Evolutionary conservation across 2,329 filamentous ascomycete genomes (phyloP).

Genomic region (Ceratocystis eucalypticola): DNA sequence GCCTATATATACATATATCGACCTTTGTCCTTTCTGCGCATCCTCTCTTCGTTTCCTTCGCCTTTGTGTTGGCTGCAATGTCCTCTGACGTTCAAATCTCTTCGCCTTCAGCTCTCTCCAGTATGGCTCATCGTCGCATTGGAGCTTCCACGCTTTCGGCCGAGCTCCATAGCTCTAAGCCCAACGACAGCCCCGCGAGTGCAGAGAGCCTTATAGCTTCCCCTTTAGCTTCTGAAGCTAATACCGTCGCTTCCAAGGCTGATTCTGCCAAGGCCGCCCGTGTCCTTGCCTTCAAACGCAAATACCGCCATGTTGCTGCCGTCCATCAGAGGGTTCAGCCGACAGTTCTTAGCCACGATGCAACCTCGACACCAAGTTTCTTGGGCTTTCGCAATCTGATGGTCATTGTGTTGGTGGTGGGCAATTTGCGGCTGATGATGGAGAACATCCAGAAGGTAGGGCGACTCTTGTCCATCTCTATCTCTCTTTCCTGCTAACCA

Average conservation of each 20-base stretch:
- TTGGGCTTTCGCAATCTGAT: slow-evolving; percentile 91
- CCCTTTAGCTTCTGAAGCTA: neutral
- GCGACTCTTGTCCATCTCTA: slow-evolving; percentile 5
- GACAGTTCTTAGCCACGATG: slow-evolving; percentile 79
- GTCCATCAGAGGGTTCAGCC: slow-evolving; percentile 59
- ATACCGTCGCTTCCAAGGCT: neutral
- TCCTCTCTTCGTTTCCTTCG: neutral
- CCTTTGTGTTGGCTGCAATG: neutral
- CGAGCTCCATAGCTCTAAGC: neutral
- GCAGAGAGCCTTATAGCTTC: neutral
- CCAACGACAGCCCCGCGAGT: neutral
- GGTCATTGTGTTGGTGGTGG: slow-evolving; percentile 85
- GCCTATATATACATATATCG: neutral
- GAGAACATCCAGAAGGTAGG: slow-evolving; percentile 87
- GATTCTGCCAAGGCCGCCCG: slow-evolving; percentile 15
- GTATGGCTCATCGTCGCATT: neutral
- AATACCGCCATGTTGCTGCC: slow-evolving; percentile 86
- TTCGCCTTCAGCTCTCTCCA: neutral
- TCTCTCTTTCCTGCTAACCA: slow-evolving; percentile 15
- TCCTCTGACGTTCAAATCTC: neutral
- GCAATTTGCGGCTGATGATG: slow-evolving; percentile 85
- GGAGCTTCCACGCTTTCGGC: neutral
- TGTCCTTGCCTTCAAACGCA: slow-evolving; percentile 27
- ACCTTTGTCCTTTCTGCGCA: neutral
- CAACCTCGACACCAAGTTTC: slow-evolving; percentile 63